Evolutionary conservation across 208 protist species (phyloP).

Genomic region (Porcisia hertigi): DNA sequence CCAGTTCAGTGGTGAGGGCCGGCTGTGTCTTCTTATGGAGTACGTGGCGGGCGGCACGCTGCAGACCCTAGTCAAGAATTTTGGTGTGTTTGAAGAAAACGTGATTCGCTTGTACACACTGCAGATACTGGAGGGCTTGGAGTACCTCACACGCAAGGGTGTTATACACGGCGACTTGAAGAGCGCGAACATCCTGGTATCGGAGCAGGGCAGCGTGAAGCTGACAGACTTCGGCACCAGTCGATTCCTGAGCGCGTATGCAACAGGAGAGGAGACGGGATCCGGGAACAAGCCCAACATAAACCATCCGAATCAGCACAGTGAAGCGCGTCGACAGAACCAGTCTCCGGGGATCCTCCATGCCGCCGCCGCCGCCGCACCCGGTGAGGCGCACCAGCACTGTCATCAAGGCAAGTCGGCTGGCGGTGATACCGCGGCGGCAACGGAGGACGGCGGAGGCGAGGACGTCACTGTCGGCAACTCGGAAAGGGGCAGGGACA

Average conservation of each 20-base stretch:
- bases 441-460: not conserved
- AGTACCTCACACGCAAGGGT: slow-evolving; percentile 67
- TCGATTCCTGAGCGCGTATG: slow-evolving; percentile 34
- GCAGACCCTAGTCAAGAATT: slow-evolving; percentile 80
- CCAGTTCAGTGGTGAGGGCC: slow-evolving; percentile 40
- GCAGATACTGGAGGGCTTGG: slow-evolving; percentile 85
- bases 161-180: slow-evolving; percentile 91
- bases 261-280: slow-evolving; percentile 3
- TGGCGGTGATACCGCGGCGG: not conserved
- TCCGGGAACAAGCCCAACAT: not conserved
- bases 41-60: slow-evolving; percentile 89
- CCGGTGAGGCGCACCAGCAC: not conserved
- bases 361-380: not conserved
- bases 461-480: slow-evolving; percentile 4
- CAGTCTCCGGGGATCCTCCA: slow-evolving; percentile 11
- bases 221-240: slow-evolving; percentile 93
- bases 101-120: slow-evolving; percentile 82
- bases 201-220: slow-evolving; percentile 80
- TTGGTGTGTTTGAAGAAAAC: slow-evolving; percentile 85
- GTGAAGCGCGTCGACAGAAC: not conserved
- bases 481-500: not conserved
- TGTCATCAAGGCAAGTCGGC: not conserved
- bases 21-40: slow-evolving; percentile 88
- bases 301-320: not conserved
- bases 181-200: slow-evolving; percentile 86